Evolutionary conservation across 768 basidiomycete species (phyloP).

Genomic region (Dentipellis fragilis): DNA sequence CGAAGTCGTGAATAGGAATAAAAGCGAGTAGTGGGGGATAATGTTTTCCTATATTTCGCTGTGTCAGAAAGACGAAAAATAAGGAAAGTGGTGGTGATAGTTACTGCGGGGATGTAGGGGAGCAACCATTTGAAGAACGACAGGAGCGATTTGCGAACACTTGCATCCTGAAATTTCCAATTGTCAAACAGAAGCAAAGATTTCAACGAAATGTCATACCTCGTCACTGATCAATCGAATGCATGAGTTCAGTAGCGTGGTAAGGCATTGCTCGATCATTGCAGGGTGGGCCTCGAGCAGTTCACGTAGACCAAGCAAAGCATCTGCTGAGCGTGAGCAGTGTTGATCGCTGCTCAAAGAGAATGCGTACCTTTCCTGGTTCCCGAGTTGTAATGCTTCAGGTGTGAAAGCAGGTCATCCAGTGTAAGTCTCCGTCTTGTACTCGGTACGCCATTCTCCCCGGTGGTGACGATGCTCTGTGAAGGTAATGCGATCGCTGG

Average conservation of each 20-base stretch:
- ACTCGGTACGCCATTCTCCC: slow-evolving; percentile 46
- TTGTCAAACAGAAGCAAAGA: background rate
- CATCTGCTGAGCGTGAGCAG: slow-evolving; percentile 35
- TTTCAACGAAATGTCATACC: slow-evolving; percentile 30
- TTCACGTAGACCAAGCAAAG: slow-evolving; percentile 62
- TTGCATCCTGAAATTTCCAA: slow-evolving; percentile 48
- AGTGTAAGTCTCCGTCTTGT: slow-evolving; percentile 72
- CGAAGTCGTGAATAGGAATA: slow-evolving; percentile 82
- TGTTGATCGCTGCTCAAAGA: slow-evolving; percentile 1
- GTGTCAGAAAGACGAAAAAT: background rate
- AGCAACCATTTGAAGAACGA: slow-evolving; percentile 68
- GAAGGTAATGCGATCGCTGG: slow-evolving; percentile 83
- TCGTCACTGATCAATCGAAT: slow-evolving; percentile 77
- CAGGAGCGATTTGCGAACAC: slow-evolving; percentile 65
- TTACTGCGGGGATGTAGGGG: slow-evolving; percentile 47
- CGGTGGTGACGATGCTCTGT: slow-evolving; percentile 63
- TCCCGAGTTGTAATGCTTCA: slow-evolving; percentile 78
- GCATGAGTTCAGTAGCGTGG: slow-evolving; percentile 46
- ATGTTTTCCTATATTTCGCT: slow-evolving; percentile 45
- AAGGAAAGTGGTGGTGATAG: slow-evolving; percentile 8
- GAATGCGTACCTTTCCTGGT: slow-evolving; percentile 53
- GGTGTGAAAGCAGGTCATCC: slow-evolving; percentile 62
- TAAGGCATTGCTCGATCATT: slow-evolving; percentile 40
- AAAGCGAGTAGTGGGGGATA: slow-evolving; percentile 58
- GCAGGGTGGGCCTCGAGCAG: slow-evolving; percentile 54